Base-by-base conservation (phyloP, 495 filamentous ascomycete genomes). In the Parmelia sp. region DNA sequence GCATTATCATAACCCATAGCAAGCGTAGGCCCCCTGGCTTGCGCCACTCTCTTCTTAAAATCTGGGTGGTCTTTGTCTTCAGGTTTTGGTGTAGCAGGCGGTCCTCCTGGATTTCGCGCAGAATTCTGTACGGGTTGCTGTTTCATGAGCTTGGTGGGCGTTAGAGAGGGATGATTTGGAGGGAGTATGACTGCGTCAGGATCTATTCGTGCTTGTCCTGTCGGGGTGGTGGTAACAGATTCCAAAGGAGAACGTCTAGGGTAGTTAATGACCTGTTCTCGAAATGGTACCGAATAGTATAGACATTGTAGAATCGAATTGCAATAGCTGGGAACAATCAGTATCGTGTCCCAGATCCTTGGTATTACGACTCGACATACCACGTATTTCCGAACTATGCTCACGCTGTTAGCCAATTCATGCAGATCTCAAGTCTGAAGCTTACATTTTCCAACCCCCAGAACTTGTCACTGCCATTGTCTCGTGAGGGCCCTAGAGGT, bases 301-400 rank as follows among this genome's bases (percentile, higher is more conserved):
- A 98, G 85, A 68, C 92, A 96, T 79, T 98, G 94, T 67, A 98
- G 80, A 70, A 98, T 96, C 15, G 94, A 98, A 73, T 97, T 98
- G 77, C 90, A 95, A 74, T 98, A 98, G 70, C 92, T 96, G 73
- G 42, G 36, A 12, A 19, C 11, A 31, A n/a, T 49, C n/a, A 61
- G 49, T 33, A 36, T 29, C 23, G 15, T 67, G 12, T 10, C 45
- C 19, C 47, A 10, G 4, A 21, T 29, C 1, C 40, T 11, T 14
- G 15, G 25, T 1, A 25, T 29, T 37, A 23, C 33, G 55, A 39
- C n/a, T 51, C 47, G 29, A 57, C 78, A 70, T 88, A 96, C 92
- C 94, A 98, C 70, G 94, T 98, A 70, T 96, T 97, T 67, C 94
- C 94, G 77, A 93, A 96, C 92, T 97, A 55, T 25, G 33, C 58